Base-by-base conservation (phyloP, 1,284 basidiomycete genomes). In the Cryptococcus amylolentus region DNA sequence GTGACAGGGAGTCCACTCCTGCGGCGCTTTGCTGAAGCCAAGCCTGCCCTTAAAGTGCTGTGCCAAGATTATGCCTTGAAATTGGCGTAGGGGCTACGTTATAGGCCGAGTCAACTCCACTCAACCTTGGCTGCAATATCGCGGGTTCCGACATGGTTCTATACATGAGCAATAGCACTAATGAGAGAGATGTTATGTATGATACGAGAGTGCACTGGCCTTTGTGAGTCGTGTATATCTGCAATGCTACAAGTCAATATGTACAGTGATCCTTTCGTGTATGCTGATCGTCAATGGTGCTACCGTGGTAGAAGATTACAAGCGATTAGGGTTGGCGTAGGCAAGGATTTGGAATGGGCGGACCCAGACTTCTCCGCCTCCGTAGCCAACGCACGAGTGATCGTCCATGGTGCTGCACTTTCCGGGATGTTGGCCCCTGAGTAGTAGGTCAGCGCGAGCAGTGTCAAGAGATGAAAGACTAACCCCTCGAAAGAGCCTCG, bases 361-460 rank as follows among this genome's bases (percentile, higher is more conserved):
- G 39, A 72, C 66, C 70, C 72, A 74, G 35, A 72, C 58, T 61
- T 77, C 75, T 5, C 69, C 69, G 18, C 75, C 75, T 7, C 70
- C 72, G 44, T 62, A 77, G 0, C 73, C 72, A 37, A 77, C 64
- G 54, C 71, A 73, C 27, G 72, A 72, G 54, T 75, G 72, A 54
- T 75, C 72, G 52, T 74, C 74, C 56, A 66, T 61, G 46, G 72
- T 60, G 13, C 70, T 73, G 57, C n/a, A 26, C 18, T 2, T 73
- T 5, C 73, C 72, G 13, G 72, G 68, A 57, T 75, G 73, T 48
- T 69, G 60, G 20, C 73, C 71, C 41, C 70, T 71, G 50, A 41
- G 27, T 10, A 16, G 27, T 10, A 26, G 20, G 46, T 16, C 31
- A 20, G 10, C 47, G 35, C 42, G 37, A 35, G 23, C 12, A 44